Conservation (phyloP, 352 stramenopile species). For the Phytophthora pinifolia region DNA sequence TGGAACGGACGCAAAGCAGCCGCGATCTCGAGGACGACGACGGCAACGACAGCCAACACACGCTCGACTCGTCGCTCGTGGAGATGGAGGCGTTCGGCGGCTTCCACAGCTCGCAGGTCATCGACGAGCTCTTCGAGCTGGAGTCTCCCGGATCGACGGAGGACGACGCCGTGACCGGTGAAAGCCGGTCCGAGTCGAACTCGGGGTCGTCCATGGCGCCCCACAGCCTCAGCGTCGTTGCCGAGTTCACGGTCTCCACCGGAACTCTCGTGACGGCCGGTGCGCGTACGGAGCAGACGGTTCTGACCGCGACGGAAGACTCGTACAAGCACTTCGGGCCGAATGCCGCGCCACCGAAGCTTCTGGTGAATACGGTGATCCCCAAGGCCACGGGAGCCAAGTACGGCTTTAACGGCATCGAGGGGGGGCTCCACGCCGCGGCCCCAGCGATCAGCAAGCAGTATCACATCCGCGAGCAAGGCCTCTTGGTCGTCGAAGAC, state of each 20-base stretch:
- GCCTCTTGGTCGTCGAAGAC: conserved; percentile 80
- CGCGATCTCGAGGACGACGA: conserved; percentile 33
- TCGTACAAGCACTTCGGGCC: conserved; percentile 75
- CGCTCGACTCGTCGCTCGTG: conserved; percentile 51
- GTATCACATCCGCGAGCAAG: conserved; percentile 86
- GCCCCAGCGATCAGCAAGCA: conserved; percentile 78
- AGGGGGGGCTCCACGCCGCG: conserved; percentile 45
- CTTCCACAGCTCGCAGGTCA: conserved; percentile 48
- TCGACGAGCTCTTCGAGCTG: conserved; percentile 83
- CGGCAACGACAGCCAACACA: conserved; percentile 37
- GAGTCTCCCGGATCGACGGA: conserved; percentile 59
- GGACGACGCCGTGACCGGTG: conserved; percentile 30
- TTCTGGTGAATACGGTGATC: conserved; percentile 80
- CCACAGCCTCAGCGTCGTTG: conserved; percentile 57
- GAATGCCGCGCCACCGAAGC: conserved; percentile 56
- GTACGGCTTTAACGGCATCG: conserved; percentile 58
- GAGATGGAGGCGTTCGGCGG: conserved; percentile 40
- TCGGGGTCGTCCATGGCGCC: conserved; percentile 22
- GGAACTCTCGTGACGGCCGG: conserved; percentile 61
- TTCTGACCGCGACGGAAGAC: conserved; percentile 61
- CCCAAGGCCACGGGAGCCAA: conserved; percentile 66
- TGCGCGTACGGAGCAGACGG: conserved; percentile 59
- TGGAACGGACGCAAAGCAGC: conserved; percentile 59
- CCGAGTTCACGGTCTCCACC: conserved; percentile 76
- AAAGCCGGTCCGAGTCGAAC: conserved; percentile 31